Evolutionary conservation across 306 rosid species (phyloP), one percentile per base, ranked within the genome.

Genomic region (Quercus variabilis): DNA sequence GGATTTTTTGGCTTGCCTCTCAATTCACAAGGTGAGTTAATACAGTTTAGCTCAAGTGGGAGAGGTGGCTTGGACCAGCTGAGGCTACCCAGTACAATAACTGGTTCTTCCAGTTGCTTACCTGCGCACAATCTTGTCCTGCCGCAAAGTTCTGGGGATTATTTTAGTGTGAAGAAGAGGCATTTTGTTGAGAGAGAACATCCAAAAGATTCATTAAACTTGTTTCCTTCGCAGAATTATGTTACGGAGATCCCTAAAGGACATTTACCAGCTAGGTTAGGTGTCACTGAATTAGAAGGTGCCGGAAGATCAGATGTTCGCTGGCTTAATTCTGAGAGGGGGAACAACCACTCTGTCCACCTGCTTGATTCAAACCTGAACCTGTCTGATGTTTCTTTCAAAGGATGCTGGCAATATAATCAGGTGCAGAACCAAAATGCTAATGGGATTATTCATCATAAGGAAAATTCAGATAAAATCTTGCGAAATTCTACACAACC

Each of bases 1-100:
- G 86, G 77, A 41, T 86, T 87, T 70, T 82, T 83, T 30, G 92
- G 99, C 55, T 92, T 93, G 86, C 99, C 99, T 71, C 96, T 96
- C 84, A 93, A 93, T 82, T 96, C 98, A 65, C 97, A 91, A 41
- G 99, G 99, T 52, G 97, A 91, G 82, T 81, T 91, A 74, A 91
- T 93, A 80, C 93, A 84, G 82, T 88, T 91, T 77, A 87, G 86
- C 91, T 83, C 97, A 72, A 86, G 90, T 67, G 80, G 81, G 73
- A 79, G 79, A 62, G 68, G 74, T 80, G 79, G 83, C 62, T 68
- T 62, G 81, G 75, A 78, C 64, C 96, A 88, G 81, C 74, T 52
- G 49, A 83, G 83, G 83, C 80, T 87, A 77, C 81, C 86, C 56
- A 83, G 87, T 78, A 60, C 77, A 9, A 54, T 75, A 55, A 76